Base-by-base conservation (phyloP, 768 basidiomycete genomes). In the Tephrocybe sp. region DNA sequence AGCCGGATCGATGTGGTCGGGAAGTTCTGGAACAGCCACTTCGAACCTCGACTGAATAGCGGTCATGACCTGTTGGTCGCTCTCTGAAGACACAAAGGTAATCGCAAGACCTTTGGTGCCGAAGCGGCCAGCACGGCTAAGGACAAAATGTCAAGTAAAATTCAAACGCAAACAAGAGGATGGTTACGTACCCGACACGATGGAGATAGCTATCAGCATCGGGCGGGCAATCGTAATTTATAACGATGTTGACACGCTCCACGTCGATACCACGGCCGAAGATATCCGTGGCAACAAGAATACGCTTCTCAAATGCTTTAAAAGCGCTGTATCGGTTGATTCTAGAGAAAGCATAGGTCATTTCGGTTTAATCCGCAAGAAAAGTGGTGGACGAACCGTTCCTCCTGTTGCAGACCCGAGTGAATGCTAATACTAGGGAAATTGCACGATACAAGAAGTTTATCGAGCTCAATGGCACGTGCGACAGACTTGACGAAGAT, bases 251-350 rank as follows among this genome's bases (percentile, higher is more conserved):
- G 61, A 99, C 97, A 54, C 97, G 93, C 68, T 99, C 97, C 17
- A 99, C 96, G 73, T 99, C 97, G 58, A 99, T 99, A 58, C 96
- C 97, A 68, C 97, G 92, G 53, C 97, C 97, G 55, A 99, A 99
- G 59, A 99, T 98, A 68, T 99, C 97, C 16, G 97, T 99, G 16
- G 95, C 96, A 36, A 99, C 97, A 16, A 99, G 80, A 58, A 99
- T 98, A 58, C 97, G 93, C 74, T 98, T 99, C 76, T 99, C 97
- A 60, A 99, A 99, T 14, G 92, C 91, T 73, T 99, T 99, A 82
- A 99, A 99, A 33, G 95, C 92, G 22, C 91, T 90, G 73, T 98
- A 99, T 13, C 96, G 90, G 51, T 80, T 81, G 68, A 99, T 98
- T 51, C 94, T 96, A 58, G 16, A 48, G 30, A 30, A 39, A 23